phyloP scores from a whole-genome alignment of 2,329 filamentous ascomycete genomes.

The Chaetomium globosum region DNA sequence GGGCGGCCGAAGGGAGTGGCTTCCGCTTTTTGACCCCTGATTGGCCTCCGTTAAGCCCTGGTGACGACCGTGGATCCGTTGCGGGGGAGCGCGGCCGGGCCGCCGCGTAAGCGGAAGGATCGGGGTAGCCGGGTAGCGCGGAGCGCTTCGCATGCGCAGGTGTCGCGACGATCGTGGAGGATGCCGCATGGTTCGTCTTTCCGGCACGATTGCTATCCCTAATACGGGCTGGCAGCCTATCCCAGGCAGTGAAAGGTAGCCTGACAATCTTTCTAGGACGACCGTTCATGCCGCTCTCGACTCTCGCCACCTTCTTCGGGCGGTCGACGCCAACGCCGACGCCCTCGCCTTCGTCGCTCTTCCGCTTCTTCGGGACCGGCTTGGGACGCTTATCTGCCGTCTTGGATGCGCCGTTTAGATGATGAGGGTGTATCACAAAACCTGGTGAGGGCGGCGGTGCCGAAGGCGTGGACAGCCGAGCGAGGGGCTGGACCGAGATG shows the following conservation, averaged over 20 bases:
- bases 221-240: constrained; percentile 29
- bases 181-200: constrained; percentile 1
- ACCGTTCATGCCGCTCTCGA: constrained; percentile 26
- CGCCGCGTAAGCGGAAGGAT: background rate
- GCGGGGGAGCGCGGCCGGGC: background rate
- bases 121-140: constrained; percentile 8
- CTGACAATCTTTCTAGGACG: constrained; percentile 33
- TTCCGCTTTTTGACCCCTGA: constrained; percentile 31
- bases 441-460: constrained; percentile 24
- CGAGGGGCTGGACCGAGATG: constrained; percentile 36
- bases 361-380: constrained; percentile 37
- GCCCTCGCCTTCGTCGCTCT: constrained; percentile 37
- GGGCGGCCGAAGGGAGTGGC: constrained; percentile 34
- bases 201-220: constrained; percentile 20
- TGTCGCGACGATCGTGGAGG: constrained; percentile 33
- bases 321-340: constrained; percentile 25
- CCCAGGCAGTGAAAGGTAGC: constrained; percentile 33
- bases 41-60: constrained; percentile 11
- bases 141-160: constrained; percentile 27
- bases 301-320: constrained; percentile 39
- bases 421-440: constrained; percentile 17
- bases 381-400: constrained; percentile 34
- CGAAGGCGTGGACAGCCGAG: constrained; percentile 30
- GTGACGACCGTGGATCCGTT: background rate
- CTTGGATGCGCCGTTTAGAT: constrained; percentile 24